These are phyloP conservation scores for Bryoerythrophyllum caledonicum DNA, from an alignment of 225 moss, liverwort and hornwort genomes.

Conservation along the genomic window DNA sequence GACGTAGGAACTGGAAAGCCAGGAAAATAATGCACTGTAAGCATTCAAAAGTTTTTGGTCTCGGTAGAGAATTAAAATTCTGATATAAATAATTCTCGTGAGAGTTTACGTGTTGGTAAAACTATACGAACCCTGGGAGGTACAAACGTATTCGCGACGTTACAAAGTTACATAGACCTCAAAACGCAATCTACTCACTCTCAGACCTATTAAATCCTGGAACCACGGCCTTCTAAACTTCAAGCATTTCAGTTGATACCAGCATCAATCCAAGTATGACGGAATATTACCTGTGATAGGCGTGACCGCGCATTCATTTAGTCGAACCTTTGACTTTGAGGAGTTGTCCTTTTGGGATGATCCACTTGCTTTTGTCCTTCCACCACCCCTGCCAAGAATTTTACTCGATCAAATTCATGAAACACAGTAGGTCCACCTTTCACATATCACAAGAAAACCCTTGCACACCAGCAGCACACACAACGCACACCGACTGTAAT, in stretches of 20 bases:
- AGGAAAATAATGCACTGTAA: conserved; percentile 36
- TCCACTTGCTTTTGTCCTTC: conserved; percentile 32
- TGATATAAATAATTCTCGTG: neutral
- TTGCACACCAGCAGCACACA: conserved; percentile 14
- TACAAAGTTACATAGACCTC: neutral
- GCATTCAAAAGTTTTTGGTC: conserved; percentile 22
- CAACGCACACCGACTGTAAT: neutral
- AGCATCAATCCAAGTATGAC: neutral
- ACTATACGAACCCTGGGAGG: neutral
- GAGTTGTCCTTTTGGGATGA: conserved; percentile 39
- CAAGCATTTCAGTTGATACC: no score
- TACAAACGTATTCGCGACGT: neutral
- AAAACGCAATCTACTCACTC: neutral
- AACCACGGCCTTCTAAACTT: neutral
- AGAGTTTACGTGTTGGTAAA: neutral
- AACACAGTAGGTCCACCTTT: neutral
- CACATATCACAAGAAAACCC: neutral
- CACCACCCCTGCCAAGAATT: conserved; percentile 32
- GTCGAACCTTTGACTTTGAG: conserved; percentile 37
- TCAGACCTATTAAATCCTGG: neutral
- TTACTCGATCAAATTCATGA: conserved; percentile 10
- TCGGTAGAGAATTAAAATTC: neutral
- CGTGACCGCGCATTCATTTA: conserved; percentile 35
- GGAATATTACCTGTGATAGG: conserved; percentile 27
- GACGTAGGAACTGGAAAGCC: conserved; percentile 35